Evolutionary conservation across 495 filamentous ascomycete species (phyloP).

Genomic region (Aspergillus saccharolyticus): DNA sequence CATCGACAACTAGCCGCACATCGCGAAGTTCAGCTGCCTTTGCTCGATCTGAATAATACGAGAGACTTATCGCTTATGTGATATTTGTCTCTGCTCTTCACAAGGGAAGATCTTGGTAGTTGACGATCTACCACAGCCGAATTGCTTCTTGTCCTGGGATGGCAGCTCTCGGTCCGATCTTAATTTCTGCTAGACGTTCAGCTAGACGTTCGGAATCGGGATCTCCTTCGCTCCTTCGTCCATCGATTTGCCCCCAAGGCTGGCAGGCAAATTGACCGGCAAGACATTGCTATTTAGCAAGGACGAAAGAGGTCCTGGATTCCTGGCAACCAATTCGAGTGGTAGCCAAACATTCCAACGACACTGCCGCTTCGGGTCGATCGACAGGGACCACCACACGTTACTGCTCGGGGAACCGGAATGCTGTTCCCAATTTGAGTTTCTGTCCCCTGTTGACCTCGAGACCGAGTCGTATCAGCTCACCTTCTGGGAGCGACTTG

Average conservation of each 20-base stretch:
- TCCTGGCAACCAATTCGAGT: background rate
- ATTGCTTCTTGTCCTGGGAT: background rate
- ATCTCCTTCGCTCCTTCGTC: background rate
- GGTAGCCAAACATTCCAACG: background rate
- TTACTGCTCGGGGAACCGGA: background rate
- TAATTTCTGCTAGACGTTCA: background rate
- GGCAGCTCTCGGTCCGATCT: background rate
- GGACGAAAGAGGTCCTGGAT: conserved; percentile 2
- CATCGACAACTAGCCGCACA: too few relatives aligned
- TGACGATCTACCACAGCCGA: background rate
- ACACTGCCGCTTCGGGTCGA: background rate
- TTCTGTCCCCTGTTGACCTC: background rate
- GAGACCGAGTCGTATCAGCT: background rate
- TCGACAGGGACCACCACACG: background rate
- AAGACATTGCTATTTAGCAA: background rate
- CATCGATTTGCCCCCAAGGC: background rate
- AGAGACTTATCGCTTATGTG: too few relatives aligned
- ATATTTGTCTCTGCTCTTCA: background rate
- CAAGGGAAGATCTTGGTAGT: background rate
- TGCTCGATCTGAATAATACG: too few relatives aligned
- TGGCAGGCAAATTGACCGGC: background rate
- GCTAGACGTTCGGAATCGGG: background rate
- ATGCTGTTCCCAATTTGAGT: background rate
- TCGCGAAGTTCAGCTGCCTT: background rate
- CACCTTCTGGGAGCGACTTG: too few relatives aligned